Base-by-base conservation (phyloP, 176 grass and related monocot genomes). In the Eragrostis nindensis region DNA sequence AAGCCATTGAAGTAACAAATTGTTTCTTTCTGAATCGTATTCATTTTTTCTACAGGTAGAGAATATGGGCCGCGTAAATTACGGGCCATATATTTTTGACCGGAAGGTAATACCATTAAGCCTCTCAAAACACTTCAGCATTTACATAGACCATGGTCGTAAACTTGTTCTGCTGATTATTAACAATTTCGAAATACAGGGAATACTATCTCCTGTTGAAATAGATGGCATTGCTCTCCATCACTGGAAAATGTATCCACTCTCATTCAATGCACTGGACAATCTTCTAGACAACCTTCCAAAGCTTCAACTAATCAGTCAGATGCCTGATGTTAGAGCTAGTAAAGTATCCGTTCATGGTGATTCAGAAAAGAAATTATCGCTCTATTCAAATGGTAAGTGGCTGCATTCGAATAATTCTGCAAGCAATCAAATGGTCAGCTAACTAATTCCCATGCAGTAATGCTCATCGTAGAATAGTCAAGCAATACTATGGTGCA, bases 41-140 rank as follows among this genome's bases (percentile, higher is more conserved):
- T 12, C 4, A 48, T 53, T 83, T 41, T 76, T 2, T 84, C 71
- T 80, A 59, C 84, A 95, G 89, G 90, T 90, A 77, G 90, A 95
- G 79, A 95, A 92, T 72, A 85, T 92, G 90, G 93, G 90, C 60
- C 84, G 87, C 64, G 79, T 95, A 85, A 95, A 95, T 66, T 95
- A 95, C 78, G 93, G 93, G 27, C 62, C 68, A 49, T 88, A 85
- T 85, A 95, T 92, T 81, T 92, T 92, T 92, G 93, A 95, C 56
- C 88, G 85, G 74, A 95, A 95, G 89, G 93, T 92, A 88, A 73
- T 84, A 53, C 21, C 32, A 59, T 14, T 36, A 22, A 46, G 27
- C 50, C 45, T 21, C 55, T 56, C 22, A 12, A 10, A 14, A 44
- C 4, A 73, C 43, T 84, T 45, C 17, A 68, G 21, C 46, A 67